Conservation (phyloP, 129 eudicot genomes). For the Artemisia tridentata region DNA sequence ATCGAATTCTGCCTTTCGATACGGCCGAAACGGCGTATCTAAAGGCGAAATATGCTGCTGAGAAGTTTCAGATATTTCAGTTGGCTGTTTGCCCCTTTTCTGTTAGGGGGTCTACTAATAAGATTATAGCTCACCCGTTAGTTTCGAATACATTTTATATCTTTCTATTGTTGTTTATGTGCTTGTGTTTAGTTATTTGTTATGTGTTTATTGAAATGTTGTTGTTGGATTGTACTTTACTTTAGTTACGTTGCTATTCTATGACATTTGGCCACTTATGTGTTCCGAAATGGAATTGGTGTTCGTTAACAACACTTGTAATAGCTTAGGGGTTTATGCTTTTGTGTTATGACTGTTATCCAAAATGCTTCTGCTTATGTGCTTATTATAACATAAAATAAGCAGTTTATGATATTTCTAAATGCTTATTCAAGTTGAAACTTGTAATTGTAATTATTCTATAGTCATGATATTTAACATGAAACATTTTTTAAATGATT, state of each 20-base stretch:
- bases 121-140: conserved; percentile 77
- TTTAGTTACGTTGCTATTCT: too few species aligned
- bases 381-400: too few species aligned
- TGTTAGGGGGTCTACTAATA: conserved; percentile 45
- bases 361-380: too few species aligned
- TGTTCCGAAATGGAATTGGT: background rate
- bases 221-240: background rate
- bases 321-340: too few species aligned
- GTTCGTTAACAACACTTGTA: background rate
- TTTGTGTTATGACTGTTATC: too few species aligned
- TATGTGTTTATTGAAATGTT: background rate
- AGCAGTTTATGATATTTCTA: too few species aligned
- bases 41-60: conserved; percentile 74
- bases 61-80: conserved; percentile 80
- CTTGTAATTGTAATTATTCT: too few species aligned
- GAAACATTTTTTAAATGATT: too few species aligned
- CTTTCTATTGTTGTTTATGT: background rate
- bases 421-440: too few species aligned
- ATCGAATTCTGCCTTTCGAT: conserved; percentile 59
- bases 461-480: too few species aligned
- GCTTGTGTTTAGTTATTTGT: background rate
- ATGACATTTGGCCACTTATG: too few species aligned
- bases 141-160: conserved; percentile 16
- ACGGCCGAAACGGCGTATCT: conserved; percentile 66
- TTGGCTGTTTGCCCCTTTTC: conserved; percentile 92